phyloP scores from a whole-genome alignment of 495 filamentous ascomycete species.

The Hyaloscypha finlandica region DNA sequence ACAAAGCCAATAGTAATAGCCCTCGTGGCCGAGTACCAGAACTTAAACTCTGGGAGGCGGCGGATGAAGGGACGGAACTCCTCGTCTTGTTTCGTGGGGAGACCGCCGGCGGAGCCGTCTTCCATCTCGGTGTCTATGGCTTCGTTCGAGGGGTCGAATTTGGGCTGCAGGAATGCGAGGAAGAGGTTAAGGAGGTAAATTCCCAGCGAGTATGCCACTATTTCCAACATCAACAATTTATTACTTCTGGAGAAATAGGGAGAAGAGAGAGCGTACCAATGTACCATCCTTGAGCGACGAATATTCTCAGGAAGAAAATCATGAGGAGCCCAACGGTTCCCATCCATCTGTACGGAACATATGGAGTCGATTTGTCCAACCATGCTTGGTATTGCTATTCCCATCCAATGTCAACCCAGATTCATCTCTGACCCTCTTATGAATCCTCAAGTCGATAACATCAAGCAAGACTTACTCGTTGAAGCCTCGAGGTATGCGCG shows the following conservation, averaged over 20 bases:
- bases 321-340: slow-evolving; percentile 73
- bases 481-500: slow-evolving; percentile 75
- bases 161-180: slow-evolving; percentile 96
- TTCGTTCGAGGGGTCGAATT: slow-evolving; percentile 97
- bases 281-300: slow-evolving; percentile 96
- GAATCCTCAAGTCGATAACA: slow-evolving; percentile 4
- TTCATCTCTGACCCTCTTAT: not conserved
- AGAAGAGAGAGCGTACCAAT: slow-evolving; percentile 66
- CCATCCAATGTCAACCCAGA: slow-evolving; percentile 23
- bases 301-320: slow-evolving; percentile 84
- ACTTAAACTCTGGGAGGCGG: slow-evolving; percentile 97
- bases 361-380: slow-evolving; percentile 90
- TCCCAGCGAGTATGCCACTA: slow-evolving; percentile 95
- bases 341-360: slow-evolving; percentile 83
- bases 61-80: slow-evolving; percentile 98
- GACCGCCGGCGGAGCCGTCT: slow-evolving; percentile 74
- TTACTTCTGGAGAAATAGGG: not conserved
- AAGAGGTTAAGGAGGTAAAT: slow-evolving; percentile 99
- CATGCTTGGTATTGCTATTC: slow-evolving; percentile 89
- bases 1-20: slow-evolving; percentile 81
- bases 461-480: slow-evolving; percentile 56
- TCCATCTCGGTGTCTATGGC: slow-evolving; percentile 91
- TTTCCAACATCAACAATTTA: slow-evolving; percentile 8
- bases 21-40: slow-evolving; percentile 94
- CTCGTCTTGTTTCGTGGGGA: slow-evolving; percentile 93